phyloP scores from a whole-genome alignment of 805 yeast species.

The Blastobotrys mokoenaii region DNA sequence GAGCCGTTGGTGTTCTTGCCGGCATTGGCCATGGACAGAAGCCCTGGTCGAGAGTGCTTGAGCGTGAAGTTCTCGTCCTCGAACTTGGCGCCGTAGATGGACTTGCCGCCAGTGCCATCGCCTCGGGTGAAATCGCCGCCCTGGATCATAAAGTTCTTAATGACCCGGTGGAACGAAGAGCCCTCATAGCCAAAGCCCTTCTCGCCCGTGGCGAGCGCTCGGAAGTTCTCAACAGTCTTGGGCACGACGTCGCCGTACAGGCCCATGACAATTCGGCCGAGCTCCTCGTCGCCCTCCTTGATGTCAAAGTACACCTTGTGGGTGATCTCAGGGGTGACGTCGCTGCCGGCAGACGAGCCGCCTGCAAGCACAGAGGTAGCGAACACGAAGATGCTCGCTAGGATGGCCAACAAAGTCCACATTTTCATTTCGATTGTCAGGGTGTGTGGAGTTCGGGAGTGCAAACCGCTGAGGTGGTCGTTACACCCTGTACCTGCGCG shows the following conservation, averaged over 20 bases:
- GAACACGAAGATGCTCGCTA: constrained; percentile 13
- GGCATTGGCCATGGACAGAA: constrained; percentile 70
- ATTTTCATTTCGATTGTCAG: constrained; percentile 17
- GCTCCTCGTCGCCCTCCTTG: constrained; percentile 61
- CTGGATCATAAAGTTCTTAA: constrained; percentile 69
- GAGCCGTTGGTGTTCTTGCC: constrained; percentile 74
- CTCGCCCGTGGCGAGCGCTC: constrained; percentile 67
- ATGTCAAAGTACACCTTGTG: constrained; percentile 81
- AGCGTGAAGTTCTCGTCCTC: constrained; percentile 68
- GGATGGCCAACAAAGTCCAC: constrained; percentile 17
- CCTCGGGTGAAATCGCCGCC: constrained; percentile 74
- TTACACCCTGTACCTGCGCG: too few species aligned
- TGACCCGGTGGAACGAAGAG: constrained; percentile 66
- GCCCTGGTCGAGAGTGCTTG: constrained; percentile 52
- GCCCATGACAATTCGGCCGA: constrained; percentile 84
- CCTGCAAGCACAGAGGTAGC: constrained; percentile 14
- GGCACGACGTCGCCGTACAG: constrained; percentile 81
- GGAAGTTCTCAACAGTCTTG: constrained; percentile 82
- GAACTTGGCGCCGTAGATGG: constrained; percentile 67
- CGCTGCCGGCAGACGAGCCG: constrained; percentile 9
- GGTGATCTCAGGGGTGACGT: constrained; percentile 44
- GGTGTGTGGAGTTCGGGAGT: too few species aligned
- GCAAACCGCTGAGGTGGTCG: not conserved
- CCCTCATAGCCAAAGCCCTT: constrained; percentile 59
- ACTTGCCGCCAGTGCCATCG: constrained; percentile 66